Evolutionary conservation across 2,329 filamentous ascomycete genomes (phyloP), one percentile per base, ranked within the genome.

Genomic region (Daldinia sp.): DNA sequence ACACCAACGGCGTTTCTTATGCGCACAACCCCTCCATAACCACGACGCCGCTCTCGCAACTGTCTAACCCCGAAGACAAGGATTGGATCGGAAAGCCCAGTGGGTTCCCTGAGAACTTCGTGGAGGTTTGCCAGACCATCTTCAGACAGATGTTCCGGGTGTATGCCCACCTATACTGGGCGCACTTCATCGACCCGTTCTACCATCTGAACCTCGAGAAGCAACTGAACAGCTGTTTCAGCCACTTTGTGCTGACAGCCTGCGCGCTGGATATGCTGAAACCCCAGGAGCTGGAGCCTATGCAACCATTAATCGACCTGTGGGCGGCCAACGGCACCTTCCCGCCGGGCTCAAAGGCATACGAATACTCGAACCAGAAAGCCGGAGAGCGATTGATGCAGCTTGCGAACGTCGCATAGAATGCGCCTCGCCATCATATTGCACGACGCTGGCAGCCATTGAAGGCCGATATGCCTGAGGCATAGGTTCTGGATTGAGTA

Each of bases 121-220:
- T 94, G 71, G 87, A 90, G 64, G 93, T 97, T 70, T 95, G 94
- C 82, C 93, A 96, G 82, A 90, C 90, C 68, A 95, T 97, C 73
- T 94, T 97, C 82, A 91, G 94, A 72, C 95, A 97, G 80, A 98
- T 99, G 90, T 98, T 99, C 84, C 91, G 95, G 62, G 94, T 97
- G 71, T 99, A 99, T 75, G 90, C 95, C 48, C 95, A 99, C 78
- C 88, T 99, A 64, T 99, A 99, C 83, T 97, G 96, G 86, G 92
- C 94, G 59, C 95, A 99, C 78, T 99, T 92, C 78, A 81, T 89
- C 63, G 90, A 93, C 69, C 91, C 90, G 4, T 93, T 93, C 78
- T 94, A 93, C 79, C 90, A 94, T 76, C 84, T 94, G 68, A 93
- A 91, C 79, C 81, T 91, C 8, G 89, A 91, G 77, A 91, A 93